Conservation (phyloP, 192 early-diverging fungal species). For the Podila horticola region DNA sequence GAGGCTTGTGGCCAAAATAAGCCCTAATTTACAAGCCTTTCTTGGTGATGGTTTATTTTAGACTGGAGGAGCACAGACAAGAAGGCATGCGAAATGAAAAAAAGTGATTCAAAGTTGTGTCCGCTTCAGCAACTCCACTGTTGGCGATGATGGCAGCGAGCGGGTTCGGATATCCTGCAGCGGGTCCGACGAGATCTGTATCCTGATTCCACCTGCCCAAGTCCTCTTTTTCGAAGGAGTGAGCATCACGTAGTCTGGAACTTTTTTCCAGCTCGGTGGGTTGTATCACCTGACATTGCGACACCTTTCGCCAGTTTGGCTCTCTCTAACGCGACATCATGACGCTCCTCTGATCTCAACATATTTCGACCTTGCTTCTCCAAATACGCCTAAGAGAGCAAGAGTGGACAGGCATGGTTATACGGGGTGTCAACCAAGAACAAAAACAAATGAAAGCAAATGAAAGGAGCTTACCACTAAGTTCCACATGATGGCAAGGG, state of each 20-base stretch:
- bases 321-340: conserved; percentile 7
- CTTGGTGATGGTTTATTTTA: too few relatives aligned
- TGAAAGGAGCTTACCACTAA: conserved; percentile 5
- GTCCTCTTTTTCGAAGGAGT: conserved; percentile 13
- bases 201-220: conserved; percentile 13
- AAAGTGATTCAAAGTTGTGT: neutral
- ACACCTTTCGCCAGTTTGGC: conserved; percentile 3
- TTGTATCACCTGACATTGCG: conserved; percentile 7
- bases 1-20: too few relatives aligned
- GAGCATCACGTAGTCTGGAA: conserved; percentile 17
- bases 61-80: neutral
- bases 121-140: conserved; percentile 10
- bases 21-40: too few relatives aligned
- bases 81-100: conserved; percentile 3
- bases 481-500: conserved; percentile 22
- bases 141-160: conserved; percentile 13
- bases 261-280: neutral
- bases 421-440: neutral
- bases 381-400: conserved; percentile 13
- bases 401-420: neutral
- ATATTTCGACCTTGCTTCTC: conserved; percentile 27
- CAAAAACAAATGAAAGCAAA: neutral
- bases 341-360: conserved; percentile 15
- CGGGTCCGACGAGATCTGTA: conserved; percentile 24
- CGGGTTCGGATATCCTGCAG: conserved; percentile 6